These are phyloP conservation scores for Blastobotrys serpentis DNA, from an alignment of 1,139 yeast species.

Conservation along the genomic window DNA sequence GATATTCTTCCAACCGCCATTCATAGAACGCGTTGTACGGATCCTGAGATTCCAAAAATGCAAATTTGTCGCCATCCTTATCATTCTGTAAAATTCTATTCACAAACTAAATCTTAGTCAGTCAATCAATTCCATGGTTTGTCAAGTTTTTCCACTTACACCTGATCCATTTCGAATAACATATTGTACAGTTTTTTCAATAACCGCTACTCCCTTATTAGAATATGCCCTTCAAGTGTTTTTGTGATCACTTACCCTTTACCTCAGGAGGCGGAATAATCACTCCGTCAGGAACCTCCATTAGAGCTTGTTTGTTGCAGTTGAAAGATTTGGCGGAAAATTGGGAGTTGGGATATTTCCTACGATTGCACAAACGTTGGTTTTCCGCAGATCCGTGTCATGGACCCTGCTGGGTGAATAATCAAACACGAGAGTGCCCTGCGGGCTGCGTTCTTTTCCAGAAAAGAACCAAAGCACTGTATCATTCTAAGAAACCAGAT, in stretches of 20 bases:
- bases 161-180: constrained; percentile 63
- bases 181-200: constrained; percentile 72
- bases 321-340: constrained; percentile 2
- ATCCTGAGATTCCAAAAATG: constrained; percentile 56
- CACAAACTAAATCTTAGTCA: constrained; percentile 47
- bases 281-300: constrained; percentile 44
- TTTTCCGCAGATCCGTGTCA: background rate
- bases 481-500: no score
- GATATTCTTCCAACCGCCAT: constrained; percentile 39
- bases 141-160: constrained; percentile 19
- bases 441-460: no score
- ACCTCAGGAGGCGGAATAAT: constrained; percentile 59
- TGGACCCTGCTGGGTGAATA: no score
- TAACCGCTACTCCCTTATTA: constrained; percentile 39
- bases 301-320: no score
- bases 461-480: no score
- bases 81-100: constrained; percentile 52
- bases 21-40: constrained; percentile 59
- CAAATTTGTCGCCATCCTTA: constrained; percentile 54
- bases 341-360: constrained; percentile 3
- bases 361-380: background rate
- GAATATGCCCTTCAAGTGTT: background rate
- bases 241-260: constrained; percentile 27
- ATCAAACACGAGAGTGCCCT: no score
- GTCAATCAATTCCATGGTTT: background rate